Base-by-base conservation (phyloP, 345 rosid species). In the Lepidium aucheri region DNA sequence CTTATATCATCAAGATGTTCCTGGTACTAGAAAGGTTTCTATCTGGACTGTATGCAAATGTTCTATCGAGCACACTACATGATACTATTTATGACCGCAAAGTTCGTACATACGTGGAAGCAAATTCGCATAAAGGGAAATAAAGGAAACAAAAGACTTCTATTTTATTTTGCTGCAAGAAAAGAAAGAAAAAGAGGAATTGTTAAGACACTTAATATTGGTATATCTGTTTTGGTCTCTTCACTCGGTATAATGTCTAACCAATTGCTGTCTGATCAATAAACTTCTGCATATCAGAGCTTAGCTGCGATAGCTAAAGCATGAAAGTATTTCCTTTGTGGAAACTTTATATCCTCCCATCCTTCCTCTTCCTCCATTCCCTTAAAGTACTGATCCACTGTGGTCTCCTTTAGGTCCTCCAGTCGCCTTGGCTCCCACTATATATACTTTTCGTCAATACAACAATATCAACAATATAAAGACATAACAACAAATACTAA, bases 361-460 rank as follows among this genome's bases (percentile, higher is more conserved):
- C 60, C 38, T 0, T 87, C 85, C 54, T 80, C 81, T 35, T 77
- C 80, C 10, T 80, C 77, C 63, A 87, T 39, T 75, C 65, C 77
- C 33, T 80, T 58, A 74, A 90, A 90, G 70, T 84, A 87, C n/a
- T 49, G 30, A 38, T 90, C 87, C 14, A 90, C 85, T 83, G 72
- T 81, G 44, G 24, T 22, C 15, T 82, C 81, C 59, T 67, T 67
- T 26, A 85, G 38, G 26, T 76, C 84, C 70, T 85, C 85, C 71
- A 84, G 56, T 56, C 75, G 75, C 5, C 82, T 65, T 45, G 97
- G 95, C 75, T 87, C 82, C 97, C 97, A 90, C 97, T 66, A 32
- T n/a, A 18, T n/a, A 26, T 26, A 26, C 30, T 26, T 65, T 5
- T 43, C 33, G 34, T 15, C 11, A 33, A 43, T 6, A 20, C 9